These are phyloP conservation scores for Eutrema yunnanense DNA, from an alignment of 345 rosid species.

Conservation along the genomic window DNA sequence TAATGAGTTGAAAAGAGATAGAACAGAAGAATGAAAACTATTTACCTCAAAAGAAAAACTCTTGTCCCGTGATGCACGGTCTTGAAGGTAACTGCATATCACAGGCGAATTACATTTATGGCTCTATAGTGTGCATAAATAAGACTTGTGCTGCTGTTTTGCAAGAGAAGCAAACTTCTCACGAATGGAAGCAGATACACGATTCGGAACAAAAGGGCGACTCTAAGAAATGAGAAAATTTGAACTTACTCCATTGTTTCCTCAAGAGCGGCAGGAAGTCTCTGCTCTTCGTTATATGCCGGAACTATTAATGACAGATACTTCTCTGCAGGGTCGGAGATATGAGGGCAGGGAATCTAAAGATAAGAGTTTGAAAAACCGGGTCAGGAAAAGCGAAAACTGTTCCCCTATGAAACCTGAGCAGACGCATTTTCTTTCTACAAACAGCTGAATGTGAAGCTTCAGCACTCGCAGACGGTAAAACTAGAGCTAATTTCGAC, in stretches of 20 bases:
- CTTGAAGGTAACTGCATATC: slow-evolving; percentile 73
- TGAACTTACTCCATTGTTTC: slow-evolving; percentile 78
- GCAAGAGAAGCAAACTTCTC: not conserved
- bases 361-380: not conserved
- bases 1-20: not conserved
- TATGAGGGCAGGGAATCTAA: slow-evolving; percentile 66
- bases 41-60: slow-evolving; percentile 87
- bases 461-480: not conserved
- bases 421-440: not conserved
- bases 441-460: not conserved
- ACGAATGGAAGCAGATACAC: not conserved
- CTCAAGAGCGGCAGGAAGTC: slow-evolving; percentile 86
- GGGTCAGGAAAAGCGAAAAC: not conserved
- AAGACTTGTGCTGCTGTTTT: not conserved
- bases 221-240: not conserved
- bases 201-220: not conserved
- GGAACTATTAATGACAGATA: slow-evolving; percentile 84
- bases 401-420: not conserved
- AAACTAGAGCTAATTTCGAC: not conserved
- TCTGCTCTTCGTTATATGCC: slow-evolving; percentile 83
- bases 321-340: slow-evolving; percentile 71
- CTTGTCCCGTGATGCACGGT: slow-evolving; percentile 70
- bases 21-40: not conserved
- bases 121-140: not conserved
- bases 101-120: slow-evolving; percentile 3